phyloP scores from a whole-genome alignment of 2,329 filamentous ascomycete genomes.

The Arthrobotrys pseudoclavata region DNA sequence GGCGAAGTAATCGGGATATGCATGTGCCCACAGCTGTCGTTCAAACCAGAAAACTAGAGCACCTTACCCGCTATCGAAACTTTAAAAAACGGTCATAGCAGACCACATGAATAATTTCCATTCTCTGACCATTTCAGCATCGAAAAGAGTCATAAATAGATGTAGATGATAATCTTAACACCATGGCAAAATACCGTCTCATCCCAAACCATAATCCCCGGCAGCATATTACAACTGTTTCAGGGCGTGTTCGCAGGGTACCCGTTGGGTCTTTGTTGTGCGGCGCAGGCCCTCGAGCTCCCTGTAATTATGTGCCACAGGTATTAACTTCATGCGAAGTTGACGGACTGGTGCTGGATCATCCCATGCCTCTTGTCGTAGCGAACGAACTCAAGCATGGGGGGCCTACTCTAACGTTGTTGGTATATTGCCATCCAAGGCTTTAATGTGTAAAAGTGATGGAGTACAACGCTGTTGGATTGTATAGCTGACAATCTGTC shows the following conservation, averaged over 20 bases:
- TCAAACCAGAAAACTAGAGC: not conserved
- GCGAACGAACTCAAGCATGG: not conserved
- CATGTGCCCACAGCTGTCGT: not conserved
- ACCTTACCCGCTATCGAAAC: no score
- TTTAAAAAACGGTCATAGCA: no score
- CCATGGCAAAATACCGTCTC: not conserved
- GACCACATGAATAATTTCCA: no score
- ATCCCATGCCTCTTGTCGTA: no score
- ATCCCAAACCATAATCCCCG: not conserved
- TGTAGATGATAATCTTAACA: constrained; percentile 16
- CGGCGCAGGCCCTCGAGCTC: not conserved
- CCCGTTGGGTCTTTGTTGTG: not conserved
- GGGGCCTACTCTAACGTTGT: not conserved
- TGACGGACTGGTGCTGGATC: not conserved
- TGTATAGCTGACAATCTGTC: not conserved
- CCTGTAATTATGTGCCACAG: not conserved
- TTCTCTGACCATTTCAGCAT: no score
- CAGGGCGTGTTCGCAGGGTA: not conserved
- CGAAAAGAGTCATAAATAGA: no score
- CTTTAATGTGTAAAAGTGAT: not conserved
- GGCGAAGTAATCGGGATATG: not conserved
- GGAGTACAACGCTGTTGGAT: not conserved
- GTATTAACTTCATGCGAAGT: not conserved
- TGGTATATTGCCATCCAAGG: no score
- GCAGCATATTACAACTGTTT: not conserved